Percentiles rank a stretch among this genome's conserved stretches.
phyloP scores from a whole-genome alignment of 495 filamentous ascomycete species.

The Aspergillus affinis region DNA sequence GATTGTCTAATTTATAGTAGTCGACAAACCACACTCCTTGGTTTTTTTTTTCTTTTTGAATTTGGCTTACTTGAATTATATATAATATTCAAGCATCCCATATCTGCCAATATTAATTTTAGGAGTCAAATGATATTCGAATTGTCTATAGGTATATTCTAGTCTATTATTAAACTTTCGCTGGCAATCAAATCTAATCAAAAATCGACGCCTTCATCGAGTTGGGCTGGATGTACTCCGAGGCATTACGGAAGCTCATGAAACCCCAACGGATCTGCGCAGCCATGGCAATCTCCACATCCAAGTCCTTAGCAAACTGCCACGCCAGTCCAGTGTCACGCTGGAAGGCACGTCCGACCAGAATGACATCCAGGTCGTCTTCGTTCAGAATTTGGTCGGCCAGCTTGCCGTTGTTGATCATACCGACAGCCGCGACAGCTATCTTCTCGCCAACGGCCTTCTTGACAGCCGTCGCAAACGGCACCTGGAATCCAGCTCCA shows the following conservation, averaged over 20 bases:
- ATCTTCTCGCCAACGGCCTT: constrained; percentile 58
- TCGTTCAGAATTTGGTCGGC: constrained; percentile 57
- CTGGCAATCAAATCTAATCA: constrained; percentile 19
- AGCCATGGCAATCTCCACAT: constrained; percentile 59
- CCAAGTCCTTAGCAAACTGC: constrained; percentile 66
- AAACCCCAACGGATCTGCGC: constrained; percentile 67
- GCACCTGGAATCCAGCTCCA: constrained; percentile 60
- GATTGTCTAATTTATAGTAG: no score
- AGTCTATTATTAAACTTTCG: neutral
- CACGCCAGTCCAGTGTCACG: constrained; percentile 70
- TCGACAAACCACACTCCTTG: no score
- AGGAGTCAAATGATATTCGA: neutral
- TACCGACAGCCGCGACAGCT: constrained; percentile 60
- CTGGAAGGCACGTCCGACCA: constrained; percentile 65
- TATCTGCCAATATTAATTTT: no score
- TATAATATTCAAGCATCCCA: no score
- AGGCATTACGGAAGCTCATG: constrained; percentile 37
- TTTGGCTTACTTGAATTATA: no score
- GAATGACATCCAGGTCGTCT: constrained; percentile 56
- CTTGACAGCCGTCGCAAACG: constrained; percentile 58
- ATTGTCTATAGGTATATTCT: neutral
- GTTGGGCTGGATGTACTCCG: constrained; percentile 38
- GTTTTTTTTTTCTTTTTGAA: no score
- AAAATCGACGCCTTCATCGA: constrained; percentile 37
- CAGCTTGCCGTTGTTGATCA: constrained; percentile 55